Conservation (phyloP, 2,329 filamentous ascomycete species). For the Fusarium euwallaceae region DNA sequence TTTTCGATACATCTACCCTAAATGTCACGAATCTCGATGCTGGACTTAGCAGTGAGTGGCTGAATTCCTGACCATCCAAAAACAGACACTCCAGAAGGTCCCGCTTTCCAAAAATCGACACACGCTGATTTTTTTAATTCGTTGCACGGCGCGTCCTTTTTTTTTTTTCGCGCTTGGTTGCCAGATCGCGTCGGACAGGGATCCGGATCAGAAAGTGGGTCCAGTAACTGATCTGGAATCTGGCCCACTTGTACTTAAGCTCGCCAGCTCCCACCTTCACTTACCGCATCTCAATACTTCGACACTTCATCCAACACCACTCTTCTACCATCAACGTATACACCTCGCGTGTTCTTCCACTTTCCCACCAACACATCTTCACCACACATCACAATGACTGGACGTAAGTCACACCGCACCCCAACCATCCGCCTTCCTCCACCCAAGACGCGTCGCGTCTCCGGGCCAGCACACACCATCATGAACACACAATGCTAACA, state of each 20-base stretch:
- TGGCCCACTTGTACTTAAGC: constrained; percentile 58
- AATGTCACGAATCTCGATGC: neutral
- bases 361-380: constrained; percentile 29
- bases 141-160: constrained; percentile 10
- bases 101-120: constrained; percentile 30
- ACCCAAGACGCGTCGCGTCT: constrained; percentile 1
- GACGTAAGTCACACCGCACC: constrained; percentile 68
- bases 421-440: neutral
- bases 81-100: constrained; percentile 7
- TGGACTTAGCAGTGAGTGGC: neutral
- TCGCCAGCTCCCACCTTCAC: constrained; percentile 46
- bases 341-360: constrained; percentile 26
- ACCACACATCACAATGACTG: constrained; percentile 70
- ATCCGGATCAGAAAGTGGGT: constrained; percentile 36
- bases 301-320: constrained; percentile 35
- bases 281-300: constrained; percentile 18
- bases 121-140: constrained; percentile 38
- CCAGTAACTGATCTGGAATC: constrained; percentile 54
- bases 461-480: constrained; percentile 68
- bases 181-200: constrained; percentile 45
- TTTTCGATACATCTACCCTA: constrained; percentile 15
- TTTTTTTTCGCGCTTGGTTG: constrained; percentile 28
- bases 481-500: constrained; percentile 71
- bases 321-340: constrained; percentile 21
- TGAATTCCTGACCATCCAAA: constrained; percentile 4